Conservation (phyloP, 2,329 filamentous ascomycete genomes). For the Pseudogymnoascus sp. region DNA sequence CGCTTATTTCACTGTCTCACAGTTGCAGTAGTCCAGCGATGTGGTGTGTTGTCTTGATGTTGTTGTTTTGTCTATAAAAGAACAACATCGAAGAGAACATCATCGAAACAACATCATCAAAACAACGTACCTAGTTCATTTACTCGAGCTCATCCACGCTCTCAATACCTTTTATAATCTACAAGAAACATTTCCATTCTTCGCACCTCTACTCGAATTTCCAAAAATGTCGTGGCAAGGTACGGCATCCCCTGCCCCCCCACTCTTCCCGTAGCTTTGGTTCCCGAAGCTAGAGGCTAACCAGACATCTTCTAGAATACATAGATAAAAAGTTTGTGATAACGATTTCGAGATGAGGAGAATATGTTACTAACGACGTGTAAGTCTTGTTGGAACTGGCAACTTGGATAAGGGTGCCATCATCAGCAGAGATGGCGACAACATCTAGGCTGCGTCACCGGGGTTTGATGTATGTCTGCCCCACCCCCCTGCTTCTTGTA, state of each 20-base stretch:
- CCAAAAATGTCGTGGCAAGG: constrained; percentile 67
- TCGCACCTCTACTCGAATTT: neutral
- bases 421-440: constrained; percentile 72
- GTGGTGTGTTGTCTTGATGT: no score
- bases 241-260: constrained; percentile 34
- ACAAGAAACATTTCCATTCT: neutral
- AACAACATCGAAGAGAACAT: no score
- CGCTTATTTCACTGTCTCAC: no score
- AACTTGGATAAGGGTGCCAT: constrained; percentile 81
- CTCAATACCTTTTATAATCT: neutral
- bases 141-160: neutral
- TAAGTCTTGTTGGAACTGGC: constrained; percentile 69
- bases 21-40: no score
- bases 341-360: neutral
- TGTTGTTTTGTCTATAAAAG: no score
- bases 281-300: neutral
- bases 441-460: constrained; percentile 64
- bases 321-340: constrained; percentile 50
- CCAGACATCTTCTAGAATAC: constrained; percentile 38
- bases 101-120: neutral
- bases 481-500: neutral
- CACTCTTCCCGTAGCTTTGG: constrained; percentile 6
- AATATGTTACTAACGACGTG: constrained; percentile 19
- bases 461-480: constrained; percentile 45
- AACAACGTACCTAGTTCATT: neutral